A percentile compares a stretch with the other conserved stretches of the same genome.
Evolutionary conservation across 106 monocot genomes (phyloP).

Genomic region (Phalaenopsis aphrodite): DNA sequence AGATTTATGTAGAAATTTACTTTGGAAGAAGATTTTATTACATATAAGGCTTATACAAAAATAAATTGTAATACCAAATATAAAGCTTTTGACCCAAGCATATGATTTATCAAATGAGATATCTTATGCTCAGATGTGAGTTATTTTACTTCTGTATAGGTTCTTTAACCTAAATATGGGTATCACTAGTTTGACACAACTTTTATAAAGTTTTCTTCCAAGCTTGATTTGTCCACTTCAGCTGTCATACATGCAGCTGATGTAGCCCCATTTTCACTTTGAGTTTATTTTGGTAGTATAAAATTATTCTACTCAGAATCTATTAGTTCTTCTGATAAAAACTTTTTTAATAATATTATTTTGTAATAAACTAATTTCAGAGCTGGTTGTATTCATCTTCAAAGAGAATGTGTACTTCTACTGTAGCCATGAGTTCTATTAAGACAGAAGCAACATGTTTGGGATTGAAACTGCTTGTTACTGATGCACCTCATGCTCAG

Average conservation of each 20-base stretch:
- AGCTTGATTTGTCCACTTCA: not conserved
- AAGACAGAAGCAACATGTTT: conserved; percentile 31
- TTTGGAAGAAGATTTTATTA: too few species aligned
- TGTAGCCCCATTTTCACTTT: not conserved
- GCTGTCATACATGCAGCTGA: not conserved
- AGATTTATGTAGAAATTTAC: too few species aligned
- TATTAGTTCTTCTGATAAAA: not conserved
- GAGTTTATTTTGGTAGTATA: not conserved
- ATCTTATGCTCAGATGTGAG: not conserved
- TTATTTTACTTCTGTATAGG: not conserved
- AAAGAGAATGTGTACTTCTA: conserved; percentile 51
- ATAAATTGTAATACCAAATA: not conserved
- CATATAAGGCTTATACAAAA: too few species aligned
- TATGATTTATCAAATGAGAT: not conserved
- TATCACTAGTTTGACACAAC: not conserved
- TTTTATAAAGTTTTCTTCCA: not conserved
- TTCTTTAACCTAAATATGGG: not conserved
- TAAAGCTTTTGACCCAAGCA: not conserved
- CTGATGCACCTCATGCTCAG: conserved; percentile 57
- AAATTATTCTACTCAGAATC: not conserved
- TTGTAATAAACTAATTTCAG: conserved; percentile 15
- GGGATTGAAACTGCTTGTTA: conserved; percentile 62
- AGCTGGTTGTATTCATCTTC: conserved; percentile 21
- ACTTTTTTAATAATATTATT: not conserved
- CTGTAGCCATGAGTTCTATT: conserved; percentile 16